Evolutionary conservation across 169 alveolate genomes (phyloP), one percentile per base, ranked within the genome.

Genomic region (Cryptosporidium tyzzeri): DNA sequence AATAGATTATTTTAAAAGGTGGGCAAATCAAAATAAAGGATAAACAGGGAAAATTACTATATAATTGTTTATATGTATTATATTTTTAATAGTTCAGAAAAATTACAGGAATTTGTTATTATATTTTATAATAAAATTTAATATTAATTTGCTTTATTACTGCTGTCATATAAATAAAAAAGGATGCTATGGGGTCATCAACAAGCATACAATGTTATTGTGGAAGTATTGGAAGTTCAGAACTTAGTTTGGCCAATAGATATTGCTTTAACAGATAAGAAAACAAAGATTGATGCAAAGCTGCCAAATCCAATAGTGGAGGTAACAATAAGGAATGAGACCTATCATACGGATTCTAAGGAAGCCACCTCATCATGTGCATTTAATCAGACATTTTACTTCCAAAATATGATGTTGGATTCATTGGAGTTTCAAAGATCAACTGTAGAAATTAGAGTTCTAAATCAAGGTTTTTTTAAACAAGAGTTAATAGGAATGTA

Each of bases 131-230:
- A 4, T 61, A 4, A 61, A 29, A 61, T 61, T 29, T 4, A 10
- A n/a, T 59, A 67, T n/a, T 12, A 21, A 33, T 21, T 67, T 14
- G 45, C 18, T 67, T 67, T 31, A 3, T 31, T 26, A 33, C 16
- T 16, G 2, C 18, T 41, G 0, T 1, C 16, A 41, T 41, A 41
- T 41, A 14, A 67, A 67, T 39, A 67, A 48, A 1, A 3, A 65
- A 80, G 59, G 23, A 80, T 80, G 69, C 62, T 80, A 44, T 80
- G 89, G 89, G 75, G 75, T 94, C 93, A 86, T 95, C 75, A 39
- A n/a, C 92, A 68, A 29, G 37, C 58, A 45, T 85, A 85, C 33
- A 69, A 61, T 74, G 86, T 85, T 41, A 85, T 71, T 39, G 92
- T 85, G 70, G 92, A 85, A 50, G 53, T 85, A 18, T 14, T 69